Conservation (phyloP, 78 protist species). For the Guillardia theta region DNA sequence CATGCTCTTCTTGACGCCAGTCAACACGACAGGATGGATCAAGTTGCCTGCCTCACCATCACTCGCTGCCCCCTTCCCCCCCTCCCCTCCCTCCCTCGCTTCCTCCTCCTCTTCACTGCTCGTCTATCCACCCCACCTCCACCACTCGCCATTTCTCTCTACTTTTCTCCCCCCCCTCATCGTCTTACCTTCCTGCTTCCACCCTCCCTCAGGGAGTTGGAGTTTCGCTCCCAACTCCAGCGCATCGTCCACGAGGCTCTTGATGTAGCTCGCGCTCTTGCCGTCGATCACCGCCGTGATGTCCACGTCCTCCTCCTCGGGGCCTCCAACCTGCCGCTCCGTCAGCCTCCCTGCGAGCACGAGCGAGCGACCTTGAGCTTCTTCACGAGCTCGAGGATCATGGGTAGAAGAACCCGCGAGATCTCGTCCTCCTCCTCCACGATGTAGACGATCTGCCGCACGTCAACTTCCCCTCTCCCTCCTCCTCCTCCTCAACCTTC, state of each 20-base stretch:
- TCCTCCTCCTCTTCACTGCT: no score
- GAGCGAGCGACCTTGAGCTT: not conserved
- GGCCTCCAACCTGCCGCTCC: not conserved
- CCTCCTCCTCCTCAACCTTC: not conserved
- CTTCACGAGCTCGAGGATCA: not conserved
- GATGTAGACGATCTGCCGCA: not conserved
- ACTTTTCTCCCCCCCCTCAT: no score
- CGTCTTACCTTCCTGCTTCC: not conserved
- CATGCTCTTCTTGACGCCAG: not conserved
- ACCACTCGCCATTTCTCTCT: no score
- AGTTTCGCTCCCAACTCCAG: not conserved
- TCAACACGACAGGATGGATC: not conserved
- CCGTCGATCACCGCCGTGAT: conserved; percentile 4
- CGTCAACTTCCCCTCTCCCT: not conserved
- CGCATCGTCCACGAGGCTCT: not conserved
- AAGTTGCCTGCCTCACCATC: not conserved
- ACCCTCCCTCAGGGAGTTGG: not conserved
- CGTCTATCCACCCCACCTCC: no score
- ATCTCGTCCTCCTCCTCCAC: not conserved
- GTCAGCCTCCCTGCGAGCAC: not conserved
- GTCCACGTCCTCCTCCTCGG: not conserved
- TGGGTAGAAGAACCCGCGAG: not conserved
- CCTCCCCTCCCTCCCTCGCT: no score
- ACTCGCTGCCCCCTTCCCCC: no score
- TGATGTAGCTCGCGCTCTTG: not conserved